Evolutionary conservation across 495 filamentous ascomycete genomes (phyloP), one percentile per base, ranked within the genome.

Genomic region (Talaromyces wortmannii): DNA sequence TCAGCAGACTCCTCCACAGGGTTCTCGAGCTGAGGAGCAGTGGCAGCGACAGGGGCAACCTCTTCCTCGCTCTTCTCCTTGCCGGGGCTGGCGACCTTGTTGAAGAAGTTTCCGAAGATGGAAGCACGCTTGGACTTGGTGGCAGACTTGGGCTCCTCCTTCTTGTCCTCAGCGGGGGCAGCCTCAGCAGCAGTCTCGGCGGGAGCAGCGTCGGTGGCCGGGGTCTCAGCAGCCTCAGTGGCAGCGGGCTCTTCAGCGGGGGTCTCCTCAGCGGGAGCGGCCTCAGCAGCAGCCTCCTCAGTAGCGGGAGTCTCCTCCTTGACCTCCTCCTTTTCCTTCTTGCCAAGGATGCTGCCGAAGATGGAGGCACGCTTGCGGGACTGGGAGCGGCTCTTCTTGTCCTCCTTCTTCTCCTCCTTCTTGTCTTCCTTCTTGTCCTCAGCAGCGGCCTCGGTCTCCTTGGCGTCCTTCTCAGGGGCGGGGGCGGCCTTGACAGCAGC

Each of bases 361-460:
- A 95, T 84, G 64, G 89, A 91, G 44, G 74, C 64, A 56, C 90
- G 86, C 86, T 96, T 96, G 68, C 87, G 87, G 65, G 89, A 95
- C 55, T 89, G 88, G 53, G 90, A 95, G 61, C 89, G 88, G 67
- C 79, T 79, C 67, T 80, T 82, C 55, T 79, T 70, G 56, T 71
- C 53, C 44, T 75, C 73, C 62, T 70, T 74, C 64, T 66, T 61
- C 55, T 80, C 72, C 54, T 79, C 74, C 56, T 70, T 74, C 64
- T 66, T 61, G 55, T 80, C 72, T 54, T 79, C 74, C 56, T 70
- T 59, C 49, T 67, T 68, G 29, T 61, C 42, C 53, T 73, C 68
- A 45, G 68, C 60, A 42, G 71, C 66, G 50, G 74, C 69, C 52
- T 74, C 65, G 42, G 68, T 69, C 30, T 74, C 75, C 62, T 77